Base-by-base conservation (phyloP, 805 yeast genomes). In the Candida glaebosa region DNA sequence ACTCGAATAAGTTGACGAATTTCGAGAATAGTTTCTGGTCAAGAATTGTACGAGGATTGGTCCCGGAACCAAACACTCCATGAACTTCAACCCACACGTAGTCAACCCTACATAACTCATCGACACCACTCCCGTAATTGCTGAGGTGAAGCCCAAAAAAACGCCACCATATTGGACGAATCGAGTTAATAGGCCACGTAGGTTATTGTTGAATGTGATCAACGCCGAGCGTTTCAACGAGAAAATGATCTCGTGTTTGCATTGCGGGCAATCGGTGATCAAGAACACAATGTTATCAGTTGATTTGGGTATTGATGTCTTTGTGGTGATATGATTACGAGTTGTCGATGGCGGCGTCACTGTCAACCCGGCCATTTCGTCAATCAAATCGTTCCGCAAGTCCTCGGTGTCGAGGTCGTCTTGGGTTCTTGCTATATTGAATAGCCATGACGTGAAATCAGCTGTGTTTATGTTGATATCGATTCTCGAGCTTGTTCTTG, bases 261-360 rank as follows among this genome's bases (percentile, higher is more conserved):
- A 69, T 44, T 69, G 75, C 3, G 74, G 73, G 42, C 75, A 69
- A 4, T 63, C 50, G 4, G 68, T 62, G 24, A 61, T 40, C 8
- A 61, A 42, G 12, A 50, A 45, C 17, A 52, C 53, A 22, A 38
- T 31, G 26, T 43, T 18, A 5, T 34, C n/a, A 18, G 5, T 18
- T 3, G 18, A 16, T 12, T 17, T 30, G 18, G 31, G 31, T 7
- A 20, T 5, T 35, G 19, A 17, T 20, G 28, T 5, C 9, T 28
- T 28, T 28, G 31, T 17, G 17, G n/a, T n/a, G n/a, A 8, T 6
- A n/a, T n/a, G n/a, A n/a, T n/a, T n/a, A n/a, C n/a, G n/a, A 18
- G 9, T 15, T 16, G 26, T 22, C 26, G 10, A 10, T 10, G 26
- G 10, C 26, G 26, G 26, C 6, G 10, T 22, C 6, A 22, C 10